Evolutionary conservation across 108 stramenopile genomes (phyloP).

Genomic region (Skeletonema costatum): DNA sequence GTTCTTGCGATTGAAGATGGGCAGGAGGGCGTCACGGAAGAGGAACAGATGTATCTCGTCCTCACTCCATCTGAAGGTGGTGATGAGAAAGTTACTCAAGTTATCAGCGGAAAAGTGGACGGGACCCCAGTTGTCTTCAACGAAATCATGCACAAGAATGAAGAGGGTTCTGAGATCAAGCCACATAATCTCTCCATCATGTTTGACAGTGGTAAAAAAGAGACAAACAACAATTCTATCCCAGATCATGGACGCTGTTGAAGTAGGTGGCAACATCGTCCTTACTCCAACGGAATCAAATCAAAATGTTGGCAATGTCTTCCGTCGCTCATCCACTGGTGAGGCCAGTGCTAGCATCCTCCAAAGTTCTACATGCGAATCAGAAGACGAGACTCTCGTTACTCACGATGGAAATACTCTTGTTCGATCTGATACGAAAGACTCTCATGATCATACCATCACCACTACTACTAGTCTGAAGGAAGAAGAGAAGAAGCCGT

Average conservation of each 20-base stretch:
- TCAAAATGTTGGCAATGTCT: constrained; percentile 29
- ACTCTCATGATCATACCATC: constrained; percentile 41
- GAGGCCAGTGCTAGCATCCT: constrained; percentile 6
- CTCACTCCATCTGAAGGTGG: constrained; percentile 19
- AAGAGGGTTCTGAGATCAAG: constrained; percentile 19
- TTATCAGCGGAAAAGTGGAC: constrained; percentile 6
- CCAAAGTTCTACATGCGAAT: constrained; percentile 11
- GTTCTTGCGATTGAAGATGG: not conserved
- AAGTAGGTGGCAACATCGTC: constrained; percentile 20
- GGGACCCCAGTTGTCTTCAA: constrained; percentile 14
- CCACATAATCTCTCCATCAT: constrained; percentile 32
- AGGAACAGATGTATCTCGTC: not conserved
- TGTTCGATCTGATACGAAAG: constrained; percentile 14
- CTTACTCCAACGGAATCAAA: constrained; percentile 28
- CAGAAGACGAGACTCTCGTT: constrained; percentile 36
- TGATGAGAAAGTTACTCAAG: constrained; percentile 8
- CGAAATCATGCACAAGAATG: constrained; percentile 12
- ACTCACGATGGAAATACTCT: constrained; percentile 44
- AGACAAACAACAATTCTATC: not conserved
- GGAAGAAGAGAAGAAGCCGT: constrained; percentile 4
- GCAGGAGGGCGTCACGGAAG: not conserved
- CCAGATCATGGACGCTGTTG: constrained; percentile 30
- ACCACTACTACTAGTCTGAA: constrained; percentile 13
- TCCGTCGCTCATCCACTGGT: constrained; percentile 16
- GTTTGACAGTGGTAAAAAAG: constrained; percentile 22